A percentile compares a stretch with the other conserved stretches of the same genome.
phyloP scores from a whole-genome alignment of 1,139 yeast species.

The Suhomyces atakaporum region DNA sequence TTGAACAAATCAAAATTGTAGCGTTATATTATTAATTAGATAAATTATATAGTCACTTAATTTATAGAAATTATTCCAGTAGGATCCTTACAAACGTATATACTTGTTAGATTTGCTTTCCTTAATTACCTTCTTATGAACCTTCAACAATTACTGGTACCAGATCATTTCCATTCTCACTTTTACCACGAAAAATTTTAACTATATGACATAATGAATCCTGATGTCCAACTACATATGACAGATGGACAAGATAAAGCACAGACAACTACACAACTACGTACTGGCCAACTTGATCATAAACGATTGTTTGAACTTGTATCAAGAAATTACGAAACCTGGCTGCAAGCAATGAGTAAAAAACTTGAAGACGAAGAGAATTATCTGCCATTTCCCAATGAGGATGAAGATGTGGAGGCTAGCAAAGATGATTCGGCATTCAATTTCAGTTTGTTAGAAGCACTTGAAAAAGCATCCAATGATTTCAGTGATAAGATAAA shows the following conservation, averaged over 20 bases:
- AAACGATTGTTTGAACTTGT: slow-evolving; percentile 37
- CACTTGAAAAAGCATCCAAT: slow-evolving; percentile 31
- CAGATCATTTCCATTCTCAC: neutral
- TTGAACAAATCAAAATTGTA: too few species aligned
- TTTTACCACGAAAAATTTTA: slow-evolving; percentile 6
- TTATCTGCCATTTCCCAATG: slow-evolving; percentile 36
- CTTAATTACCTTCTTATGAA: too few species aligned
- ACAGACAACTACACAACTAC: neutral
- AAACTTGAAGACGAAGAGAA: slow-evolving; percentile 28
- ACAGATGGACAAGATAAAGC: neutral
- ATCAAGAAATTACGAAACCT: slow-evolving; percentile 40
- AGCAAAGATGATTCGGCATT: slow-evolving; percentile 26
- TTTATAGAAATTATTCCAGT: too few species aligned
- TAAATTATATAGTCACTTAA: too few species aligned
- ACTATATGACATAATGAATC: neutral
- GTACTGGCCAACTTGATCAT: slow-evolving; percentile 20
- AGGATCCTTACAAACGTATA: too few species aligned
- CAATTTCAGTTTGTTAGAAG: slow-evolving; percentile 35
- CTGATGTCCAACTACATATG: slow-evolving; percentile 1
- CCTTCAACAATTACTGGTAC: too few species aligned
- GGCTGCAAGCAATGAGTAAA: slow-evolving; percentile 39
- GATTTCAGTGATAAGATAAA: slow-evolving; percentile 20
- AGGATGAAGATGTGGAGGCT: slow-evolving; percentile 18
- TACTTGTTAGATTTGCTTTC: too few species aligned
- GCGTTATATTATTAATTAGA: too few species aligned